These are phyloP conservation scores for Pachyrhizus erosus DNA, from an alignment of 306 rosid species.

Conservation along the genomic window DNA sequence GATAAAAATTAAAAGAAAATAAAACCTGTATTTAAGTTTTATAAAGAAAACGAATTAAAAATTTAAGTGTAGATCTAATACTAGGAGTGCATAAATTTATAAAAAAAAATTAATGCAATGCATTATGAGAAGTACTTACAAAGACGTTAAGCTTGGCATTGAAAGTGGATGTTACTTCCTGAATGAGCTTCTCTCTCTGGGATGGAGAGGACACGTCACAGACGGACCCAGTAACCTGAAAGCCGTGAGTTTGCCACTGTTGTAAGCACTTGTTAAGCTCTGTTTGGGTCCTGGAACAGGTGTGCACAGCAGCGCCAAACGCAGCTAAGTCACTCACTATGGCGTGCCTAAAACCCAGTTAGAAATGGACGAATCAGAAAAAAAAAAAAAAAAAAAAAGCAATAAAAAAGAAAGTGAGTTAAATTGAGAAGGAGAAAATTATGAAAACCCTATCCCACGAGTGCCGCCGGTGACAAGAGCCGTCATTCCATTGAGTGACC, in stretches of 20 bases:
- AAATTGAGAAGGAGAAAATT: conserved; percentile 1
- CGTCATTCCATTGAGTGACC: conserved; percentile 79
- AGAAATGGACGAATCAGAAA: not conserved
- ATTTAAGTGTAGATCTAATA: too few species aligned
- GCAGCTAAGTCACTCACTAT: conserved; percentile 80
- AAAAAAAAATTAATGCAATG: too few species aligned
- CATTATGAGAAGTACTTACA: conserved; percentile 46
- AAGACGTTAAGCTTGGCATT: conserved; percentile 68
- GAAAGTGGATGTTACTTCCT: conserved; percentile 59
- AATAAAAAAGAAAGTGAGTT: not conserved
- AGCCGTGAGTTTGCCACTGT: conserved; percentile 70
- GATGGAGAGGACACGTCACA: conserved; percentile 69
- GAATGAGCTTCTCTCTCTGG: conserved; percentile 71
- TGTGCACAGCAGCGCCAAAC: conserved; percentile 79
- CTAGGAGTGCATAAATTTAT: too few species aligned
- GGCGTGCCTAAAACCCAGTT: conserved; percentile 54
- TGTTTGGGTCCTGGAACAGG: conserved; percentile 77
- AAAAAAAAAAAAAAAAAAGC: not conserved
- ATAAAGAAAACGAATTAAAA: too few species aligned
- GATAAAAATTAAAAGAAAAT: too few species aligned
- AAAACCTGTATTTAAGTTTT: too few species aligned
- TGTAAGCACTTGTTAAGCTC: conserved; percentile 69
- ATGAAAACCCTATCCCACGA: conserved; percentile 82
- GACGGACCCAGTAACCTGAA: conserved; percentile 66
- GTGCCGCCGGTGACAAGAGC: conserved; percentile 96